phyloP scores from a whole-genome alignment of 352 stramenopile genomes.

The Phytopythium boreale region DNA sequence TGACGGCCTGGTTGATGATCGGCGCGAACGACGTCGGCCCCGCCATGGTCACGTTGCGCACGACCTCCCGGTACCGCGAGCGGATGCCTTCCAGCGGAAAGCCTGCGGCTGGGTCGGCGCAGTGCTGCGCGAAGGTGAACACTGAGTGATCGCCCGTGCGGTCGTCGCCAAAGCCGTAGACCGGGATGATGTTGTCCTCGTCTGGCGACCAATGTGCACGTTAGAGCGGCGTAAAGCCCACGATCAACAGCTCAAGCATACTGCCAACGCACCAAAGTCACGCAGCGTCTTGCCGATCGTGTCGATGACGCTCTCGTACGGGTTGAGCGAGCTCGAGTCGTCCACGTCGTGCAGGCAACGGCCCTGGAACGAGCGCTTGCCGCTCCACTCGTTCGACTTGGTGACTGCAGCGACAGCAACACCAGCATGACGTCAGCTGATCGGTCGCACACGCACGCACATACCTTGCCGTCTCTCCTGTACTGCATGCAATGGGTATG shows the following conservation, averaged over 20 bases:
- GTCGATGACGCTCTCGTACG: slow-evolving; percentile 86
- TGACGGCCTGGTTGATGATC: slow-evolving; percentile 81
- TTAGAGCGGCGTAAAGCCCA: not conserved
- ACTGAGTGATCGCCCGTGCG: slow-evolving; percentile 75
- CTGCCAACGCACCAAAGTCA: slow-evolving; percentile 54
- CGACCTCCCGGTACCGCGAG: slow-evolving; percentile 62
- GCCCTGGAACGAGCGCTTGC: slow-evolving; percentile 75
- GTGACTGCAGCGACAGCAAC: slow-evolving; percentile 45
- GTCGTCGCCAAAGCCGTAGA: slow-evolving; percentile 83
- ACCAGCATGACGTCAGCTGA: slow-evolving; percentile 2
- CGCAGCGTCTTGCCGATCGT: slow-evolving; percentile 67
- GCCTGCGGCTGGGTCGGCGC: slow-evolving; percentile 22
- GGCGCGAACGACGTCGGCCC: slow-evolving; percentile 84
- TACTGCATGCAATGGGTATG: too few species aligned
- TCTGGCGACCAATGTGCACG: slow-evolving; percentile 37
- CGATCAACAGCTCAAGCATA: too few species aligned
- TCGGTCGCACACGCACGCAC: too few species aligned
- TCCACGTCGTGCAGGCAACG: slow-evolving; percentile 68
- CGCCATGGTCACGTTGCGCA: slow-evolving; percentile 72
- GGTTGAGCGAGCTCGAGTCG: slow-evolving; percentile 43
- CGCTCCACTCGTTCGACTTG: slow-evolving; percentile 89
- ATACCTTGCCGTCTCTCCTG: too few species aligned
- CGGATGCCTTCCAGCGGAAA: slow-evolving; percentile 72
- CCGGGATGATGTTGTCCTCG: slow-evolving; percentile 82
- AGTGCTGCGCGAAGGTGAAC: slow-evolving; percentile 58